Evolutionary conservation across 2,329 filamentous ascomycete species (phyloP).

Genomic region (Fusarium tupiense): DNA sequence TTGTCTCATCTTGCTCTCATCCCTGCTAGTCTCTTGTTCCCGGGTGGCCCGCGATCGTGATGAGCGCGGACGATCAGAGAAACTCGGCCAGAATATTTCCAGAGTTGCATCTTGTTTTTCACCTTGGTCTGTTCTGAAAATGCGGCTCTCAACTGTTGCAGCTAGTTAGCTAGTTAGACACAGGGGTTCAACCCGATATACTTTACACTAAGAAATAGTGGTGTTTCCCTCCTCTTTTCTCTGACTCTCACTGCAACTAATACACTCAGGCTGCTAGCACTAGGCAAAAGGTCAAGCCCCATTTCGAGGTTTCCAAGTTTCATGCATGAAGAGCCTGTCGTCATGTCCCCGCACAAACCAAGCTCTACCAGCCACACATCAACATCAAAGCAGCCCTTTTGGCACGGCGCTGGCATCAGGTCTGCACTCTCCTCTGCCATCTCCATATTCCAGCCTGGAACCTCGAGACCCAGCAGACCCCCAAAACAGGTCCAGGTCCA

Average conservation of each 20-base stretch:
- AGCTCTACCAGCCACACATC: conserved; percentile 31
- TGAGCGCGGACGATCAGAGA: conserved; percentile 29
- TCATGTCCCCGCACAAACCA: conserved; percentile 41
- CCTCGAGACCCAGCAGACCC: conserved; percentile 18
- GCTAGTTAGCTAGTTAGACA: not conserved
- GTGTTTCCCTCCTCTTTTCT: conserved; percentile 2
- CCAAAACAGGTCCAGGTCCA: conserved; percentile 6
- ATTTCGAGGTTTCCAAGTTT: conserved; percentile 13
- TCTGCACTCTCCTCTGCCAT: conserved; percentile 23
- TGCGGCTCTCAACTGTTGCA: conserved; percentile 13
- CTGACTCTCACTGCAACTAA: not conserved
- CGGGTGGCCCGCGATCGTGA: conserved; percentile 30
- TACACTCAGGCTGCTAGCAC: not conserved
- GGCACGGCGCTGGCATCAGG: conserved; percentile 19
- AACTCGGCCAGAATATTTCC: not conserved
- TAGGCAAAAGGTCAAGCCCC: not conserved
- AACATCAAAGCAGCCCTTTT: conserved; percentile 20
- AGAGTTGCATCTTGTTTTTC: not conserved
- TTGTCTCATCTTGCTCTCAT: conserved; percentile 28
- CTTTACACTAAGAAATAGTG: not conserved
- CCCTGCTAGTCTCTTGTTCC: conserved; percentile 26
- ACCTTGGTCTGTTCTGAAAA: not conserved
- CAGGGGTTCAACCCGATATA: not conserved
- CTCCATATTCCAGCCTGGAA: conserved; percentile 4
- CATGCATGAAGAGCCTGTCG: conserved; percentile 23